Base-by-base conservation (phyloP, 768 basidiomycete genomes). In the Lactifluus volemus region DNA sequence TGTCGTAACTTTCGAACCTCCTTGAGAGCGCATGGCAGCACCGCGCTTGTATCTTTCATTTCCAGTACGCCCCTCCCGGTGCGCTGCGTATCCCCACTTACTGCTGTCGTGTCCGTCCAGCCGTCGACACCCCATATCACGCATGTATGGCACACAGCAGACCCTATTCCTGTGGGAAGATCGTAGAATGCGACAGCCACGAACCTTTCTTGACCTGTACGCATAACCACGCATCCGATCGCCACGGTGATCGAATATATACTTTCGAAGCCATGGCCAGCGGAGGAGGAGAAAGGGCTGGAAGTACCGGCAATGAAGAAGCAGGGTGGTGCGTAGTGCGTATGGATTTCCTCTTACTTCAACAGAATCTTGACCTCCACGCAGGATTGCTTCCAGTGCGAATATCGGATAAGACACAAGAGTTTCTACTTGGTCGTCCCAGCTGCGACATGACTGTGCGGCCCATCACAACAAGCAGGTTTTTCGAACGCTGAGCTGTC, bases 121-220 rank as follows among this genome's bases (percentile, higher is more conserved):
- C n/a, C n/a, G n/a, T n/a, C 85, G 1, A 78, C 78, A 0, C 81
- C 84, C 3, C 88, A 90, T 64, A 77, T 96, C 45, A 93, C 88
- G 0, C 92, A 98, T 68, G 78, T 98, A 8, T 96, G 89, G 68
- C 88, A 98, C 69, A 98, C 89, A 1, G 94, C 88, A 21, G 96
- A 98, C 77, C 95, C 95, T 0, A 90, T 98, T 39, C 82, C 95
- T 3, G 88, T 89, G 82, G 90, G 89, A 1, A 79, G 79, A 0
- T 85, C 1, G 90, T 97, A 65, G 71, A 95, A 42, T 98, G 94
- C 72, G 96, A 99, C 70, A 96, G 93, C 98, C 36, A 82, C 84
- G 2, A 84, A 91, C 67, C 76, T 87, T 4, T 84, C 86, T 4
- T 99, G 96, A 96, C 63, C 82, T 1, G 92, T 92, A 30, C 84